Evolutionary conservation across 2,329 filamentous ascomycete genomes (phyloP).

Genomic region (Ascocoryne sarcoides): DNA sequence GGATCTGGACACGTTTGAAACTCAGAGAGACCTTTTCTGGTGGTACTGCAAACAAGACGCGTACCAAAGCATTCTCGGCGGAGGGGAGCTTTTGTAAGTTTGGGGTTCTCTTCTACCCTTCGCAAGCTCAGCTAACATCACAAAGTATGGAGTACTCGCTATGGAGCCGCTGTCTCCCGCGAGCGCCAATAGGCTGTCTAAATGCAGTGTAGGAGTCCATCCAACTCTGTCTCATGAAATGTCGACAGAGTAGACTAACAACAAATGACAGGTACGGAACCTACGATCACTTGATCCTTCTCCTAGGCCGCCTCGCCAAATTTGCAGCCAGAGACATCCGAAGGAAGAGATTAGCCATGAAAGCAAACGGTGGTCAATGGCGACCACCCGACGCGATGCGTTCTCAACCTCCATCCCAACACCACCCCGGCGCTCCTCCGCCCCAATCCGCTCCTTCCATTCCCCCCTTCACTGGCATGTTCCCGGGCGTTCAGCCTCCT

Average conservation of each 20-base stretch:
- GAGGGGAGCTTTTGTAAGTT: conserved; percentile 74
- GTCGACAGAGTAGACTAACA: conserved; percentile 21
- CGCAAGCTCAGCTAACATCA: conserved; percentile 3
- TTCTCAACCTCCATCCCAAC: conserved; percentile 7
- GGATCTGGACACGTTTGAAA: conserved; percentile 74
- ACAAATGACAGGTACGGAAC: conserved; percentile 62
- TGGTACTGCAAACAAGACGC: conserved; percentile 94
- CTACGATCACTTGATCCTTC: conserved; percentile 76
- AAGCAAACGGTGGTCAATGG: conserved; percentile 37
- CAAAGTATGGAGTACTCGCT: conserved; percentile 56
- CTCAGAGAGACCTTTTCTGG: conserved; percentile 83
- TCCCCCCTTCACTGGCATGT: conserved; percentile 25
- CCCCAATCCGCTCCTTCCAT: conserved; percentile 8
- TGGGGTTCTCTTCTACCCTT: background rate
- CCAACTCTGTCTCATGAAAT: background rate
- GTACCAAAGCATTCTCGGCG: conserved; percentile 83
- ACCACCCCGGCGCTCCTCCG: conserved; percentile 9
- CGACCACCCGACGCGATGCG: conserved; percentile 24
- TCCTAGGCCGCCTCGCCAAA: conserved; percentile 70
- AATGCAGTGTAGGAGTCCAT: conserved; percentile 55
- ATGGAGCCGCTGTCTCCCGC: conserved; percentile 83
- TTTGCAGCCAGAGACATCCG: conserved; percentile 71
- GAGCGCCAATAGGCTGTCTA: conserved; percentile 67
- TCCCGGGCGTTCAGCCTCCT: conserved; percentile 21
- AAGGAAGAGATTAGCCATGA: conserved; percentile 64